Evolutionary conservation across 2,329 filamentous ascomycete species (phyloP), one percentile per base, ranked within the genome.

Genomic region (Phialophora expanda): DNA sequence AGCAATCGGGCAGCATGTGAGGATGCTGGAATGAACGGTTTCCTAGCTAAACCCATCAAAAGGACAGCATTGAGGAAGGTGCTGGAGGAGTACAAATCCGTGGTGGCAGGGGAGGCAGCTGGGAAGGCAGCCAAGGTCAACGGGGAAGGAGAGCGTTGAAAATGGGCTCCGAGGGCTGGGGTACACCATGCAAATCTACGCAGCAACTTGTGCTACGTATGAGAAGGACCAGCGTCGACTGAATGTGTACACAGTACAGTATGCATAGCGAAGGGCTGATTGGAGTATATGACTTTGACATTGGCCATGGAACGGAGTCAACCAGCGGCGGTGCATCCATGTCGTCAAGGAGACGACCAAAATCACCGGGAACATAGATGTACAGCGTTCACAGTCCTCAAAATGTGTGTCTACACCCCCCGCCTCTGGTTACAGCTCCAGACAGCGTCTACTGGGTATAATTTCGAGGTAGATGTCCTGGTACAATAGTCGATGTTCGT

Each of bases 1-100:
- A 92, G 88, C 77, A 96, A 96, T 73, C 87, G 93, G 50, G 90
- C 88, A 76, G 90, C 93, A 74, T 91, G 90, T 76, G 89, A 94
- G 75, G 91, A 93, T 66, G 92, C 89, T 1, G 93, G 93, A 62
- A 96, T 96, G 93, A 87, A 96, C 74, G 92, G 92, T 80, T 96
- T 96, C 76, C 82, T 97, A 24, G 83, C 82, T 44, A 89, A 89
- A 75, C 86, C 86, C 0, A 95, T 96, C 70, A 86, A 91, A 54
- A 83, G 92, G n/a, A 91, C 90, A 1, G 90, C 91, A 7, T 82
- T 96, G 62, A 96, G 95, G 76, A 89, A 93, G 73, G 91, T 96
- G 0, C 82, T 96, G 11, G 91, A 89, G 74, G 91, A 83, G 61
- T 87, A 50, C 20, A 61, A 48, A 8, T 44, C 38, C 30, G 17